Percentiles rank a stretch among this genome's conserved stretches.
Conservation (phyloP, 2,329 filamentous ascomycete species). For the Drechslerella stenobrocha region DNA sequence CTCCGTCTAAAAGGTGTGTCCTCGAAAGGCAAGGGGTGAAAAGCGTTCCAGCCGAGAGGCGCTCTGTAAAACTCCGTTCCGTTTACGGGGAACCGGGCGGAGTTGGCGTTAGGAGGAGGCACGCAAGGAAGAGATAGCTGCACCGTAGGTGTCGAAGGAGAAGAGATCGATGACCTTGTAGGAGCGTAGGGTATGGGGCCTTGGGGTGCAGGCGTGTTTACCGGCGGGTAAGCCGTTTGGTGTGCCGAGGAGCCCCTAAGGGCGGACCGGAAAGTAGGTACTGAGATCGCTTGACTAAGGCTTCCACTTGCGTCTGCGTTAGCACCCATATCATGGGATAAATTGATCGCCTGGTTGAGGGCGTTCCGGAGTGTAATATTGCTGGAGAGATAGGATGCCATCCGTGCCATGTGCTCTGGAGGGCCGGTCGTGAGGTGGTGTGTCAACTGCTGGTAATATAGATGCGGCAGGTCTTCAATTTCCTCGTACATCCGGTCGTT, state of each 20-base stretch:
- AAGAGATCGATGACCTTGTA: conserved; percentile 3
- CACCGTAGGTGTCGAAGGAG: background rate
- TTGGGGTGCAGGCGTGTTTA: too few species aligned
- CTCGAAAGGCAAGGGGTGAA: conserved; percentile 13
- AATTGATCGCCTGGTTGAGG: conserved; percentile 57
- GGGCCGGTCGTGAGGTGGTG: conserved; percentile 66
- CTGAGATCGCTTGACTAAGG: too few species aligned
- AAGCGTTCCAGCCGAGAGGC: conserved; percentile 17
- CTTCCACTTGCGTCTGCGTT: too few species aligned
- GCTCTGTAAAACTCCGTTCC: conserved; percentile 22
- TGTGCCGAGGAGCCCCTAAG: too few species aligned
- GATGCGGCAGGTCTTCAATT: conserved; percentile 78
- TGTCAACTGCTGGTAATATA: conserved; percentile 67
- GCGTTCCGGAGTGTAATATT: conserved; percentile 63
- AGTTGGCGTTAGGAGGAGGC: background rate
- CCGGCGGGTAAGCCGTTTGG: too few species aligned
- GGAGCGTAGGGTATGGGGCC: conserved; percentile 11
- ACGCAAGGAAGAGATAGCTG: too few species aligned
- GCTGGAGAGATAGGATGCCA: conserved; percentile 64
- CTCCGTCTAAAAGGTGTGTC: conserved; percentile 13
- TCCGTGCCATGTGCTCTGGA: conserved; percentile 65
- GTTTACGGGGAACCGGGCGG: background rate
- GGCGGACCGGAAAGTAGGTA: too few species aligned
- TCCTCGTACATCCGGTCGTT: conserved; percentile 97
- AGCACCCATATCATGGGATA: conserved; percentile 56